These are phyloP conservation scores for Lachnellula arida DNA, from an alignment of 2,329 filamentous ascomycete genomes.

Conservation along the genomic window DNA sequence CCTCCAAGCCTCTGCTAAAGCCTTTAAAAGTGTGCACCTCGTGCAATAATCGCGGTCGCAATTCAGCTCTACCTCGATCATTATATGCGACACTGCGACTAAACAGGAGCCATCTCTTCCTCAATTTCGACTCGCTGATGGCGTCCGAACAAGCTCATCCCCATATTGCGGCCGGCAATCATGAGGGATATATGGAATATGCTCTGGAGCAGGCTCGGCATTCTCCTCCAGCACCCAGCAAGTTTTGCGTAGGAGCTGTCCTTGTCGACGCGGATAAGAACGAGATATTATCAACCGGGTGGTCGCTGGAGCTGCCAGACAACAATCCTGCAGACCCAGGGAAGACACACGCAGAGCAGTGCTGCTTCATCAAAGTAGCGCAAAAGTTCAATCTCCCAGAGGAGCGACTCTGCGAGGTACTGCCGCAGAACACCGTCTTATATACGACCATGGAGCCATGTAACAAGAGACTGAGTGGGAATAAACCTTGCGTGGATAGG, in stretches of 20 bases:
- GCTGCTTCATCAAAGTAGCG: slow-evolving; percentile 70
- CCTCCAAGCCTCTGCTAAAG: too few relatives aligned
- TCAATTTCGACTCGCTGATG: slow-evolving; percentile 6
- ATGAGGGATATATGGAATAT: slow-evolving; percentile 53
- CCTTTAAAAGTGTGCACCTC: too few relatives aligned
- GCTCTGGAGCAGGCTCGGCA: slow-evolving; percentile 68
- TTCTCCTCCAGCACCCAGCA: slow-evolving; percentile 79
- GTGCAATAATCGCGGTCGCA: neutral
- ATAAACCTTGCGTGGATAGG: slow-evolving; percentile 70
- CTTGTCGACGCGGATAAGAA: slow-evolving; percentile 57
- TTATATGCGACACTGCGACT: neutral
- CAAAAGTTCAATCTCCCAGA: slow-evolving; percentile 44
- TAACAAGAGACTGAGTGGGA: slow-evolving; percentile 65
- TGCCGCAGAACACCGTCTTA: slow-evolving; percentile 54
- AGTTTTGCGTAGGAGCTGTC: slow-evolving; percentile 88
- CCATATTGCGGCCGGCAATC: slow-evolving; percentile 18
- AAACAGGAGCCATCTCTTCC: neutral
- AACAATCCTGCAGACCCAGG: slow-evolving; percentile 40
- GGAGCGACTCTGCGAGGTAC: slow-evolving; percentile 44
- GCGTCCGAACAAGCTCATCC: slow-evolving; percentile 15
- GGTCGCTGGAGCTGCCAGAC: slow-evolving; percentile 71
- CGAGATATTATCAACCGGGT: slow-evolving; percentile 69
- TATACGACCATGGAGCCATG: slow-evolving; percentile 94
- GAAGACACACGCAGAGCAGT: slow-evolving; percentile 94
- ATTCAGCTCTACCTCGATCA: neutral